Conservation (phyloP, 495 filamentous ascomycete species). For the Penicillium antarcticum region DNA sequence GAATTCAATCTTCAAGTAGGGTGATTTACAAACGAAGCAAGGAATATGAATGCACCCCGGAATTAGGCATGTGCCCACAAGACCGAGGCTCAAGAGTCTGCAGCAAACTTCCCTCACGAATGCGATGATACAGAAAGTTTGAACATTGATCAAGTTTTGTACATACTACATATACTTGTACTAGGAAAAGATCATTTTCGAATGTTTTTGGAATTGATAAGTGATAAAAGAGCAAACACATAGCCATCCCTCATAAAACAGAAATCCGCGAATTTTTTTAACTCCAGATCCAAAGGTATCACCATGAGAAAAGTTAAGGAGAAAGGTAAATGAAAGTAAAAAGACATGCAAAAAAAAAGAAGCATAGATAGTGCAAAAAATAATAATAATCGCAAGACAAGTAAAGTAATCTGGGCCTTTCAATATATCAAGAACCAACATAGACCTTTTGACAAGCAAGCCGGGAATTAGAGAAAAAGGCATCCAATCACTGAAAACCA, state of each 20-base stretch:
- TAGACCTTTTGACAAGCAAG: slow-evolving; percentile 9
- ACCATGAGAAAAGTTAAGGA: slow-evolving; percentile 5
- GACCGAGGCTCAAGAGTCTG: too few relatives aligned
- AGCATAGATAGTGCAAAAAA: slow-evolving; percentile 7
- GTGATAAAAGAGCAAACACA: slow-evolving; percentile 1
- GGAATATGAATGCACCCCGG: too few relatives aligned
- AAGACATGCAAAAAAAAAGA: slow-evolving; percentile 5
- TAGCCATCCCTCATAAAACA: slow-evolving; percentile 11
- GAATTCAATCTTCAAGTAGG: too few relatives aligned
- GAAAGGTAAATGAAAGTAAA: slow-evolving; percentile 8
- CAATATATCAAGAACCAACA: slow-evolving; percentile 10
- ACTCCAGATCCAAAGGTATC: slow-evolving; percentile 20
- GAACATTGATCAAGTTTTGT: too few relatives aligned
- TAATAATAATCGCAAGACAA: slow-evolving; percentile 6
- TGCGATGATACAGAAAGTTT: too few relatives aligned
- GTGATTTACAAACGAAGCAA: too few relatives aligned
- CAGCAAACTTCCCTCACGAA: too few relatives aligned
- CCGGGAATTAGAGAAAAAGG: background rate
- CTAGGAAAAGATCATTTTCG: background rate
- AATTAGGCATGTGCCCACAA: too few relatives aligned
- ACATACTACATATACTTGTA: too few relatives aligned
- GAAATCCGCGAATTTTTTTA: slow-evolving; percentile 2
- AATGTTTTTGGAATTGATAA: slow-evolving; percentile 12
- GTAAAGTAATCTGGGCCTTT: background rate
- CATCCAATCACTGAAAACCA: background rate